Conservation (phyloP, 768 basidiomycete species). For the Ramaria rubella region DNA sequence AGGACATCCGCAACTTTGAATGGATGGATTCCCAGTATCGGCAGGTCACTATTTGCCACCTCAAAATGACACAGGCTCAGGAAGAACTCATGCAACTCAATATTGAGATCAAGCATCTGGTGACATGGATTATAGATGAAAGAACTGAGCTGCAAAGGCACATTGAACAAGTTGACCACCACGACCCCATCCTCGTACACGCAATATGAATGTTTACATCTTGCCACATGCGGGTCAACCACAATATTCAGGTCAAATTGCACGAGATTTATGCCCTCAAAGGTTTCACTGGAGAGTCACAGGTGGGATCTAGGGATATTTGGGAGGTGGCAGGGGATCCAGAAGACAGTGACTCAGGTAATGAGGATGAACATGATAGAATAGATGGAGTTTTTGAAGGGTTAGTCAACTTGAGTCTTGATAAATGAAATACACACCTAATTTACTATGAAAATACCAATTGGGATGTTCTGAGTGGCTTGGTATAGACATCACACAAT, state of each 20-base stretch:
- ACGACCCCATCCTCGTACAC: background rate
- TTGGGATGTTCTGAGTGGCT: too few species aligned
- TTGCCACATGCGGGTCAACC: background rate
- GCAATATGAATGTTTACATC: background rate
- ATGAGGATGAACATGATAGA: background rate
- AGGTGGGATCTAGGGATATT: background rate
- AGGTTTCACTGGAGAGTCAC: background rate
- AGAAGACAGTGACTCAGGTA: background rate
- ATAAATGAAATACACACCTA: too few species aligned
- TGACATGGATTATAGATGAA: slow-evolving; percentile 23
- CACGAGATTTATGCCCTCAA: background rate
- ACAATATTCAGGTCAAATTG: background rate
- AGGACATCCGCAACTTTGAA: slow-evolving; percentile 21
- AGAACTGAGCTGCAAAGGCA: background rate
- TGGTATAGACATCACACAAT: too few species aligned
- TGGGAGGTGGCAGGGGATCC: background rate
- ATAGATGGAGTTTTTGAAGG: background rate
- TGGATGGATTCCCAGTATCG: slow-evolving; percentile 36
- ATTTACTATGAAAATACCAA: too few species aligned
- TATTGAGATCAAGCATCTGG: slow-evolving; percentile 26
- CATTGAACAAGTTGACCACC: background rate
- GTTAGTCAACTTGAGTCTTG: too few species aligned
- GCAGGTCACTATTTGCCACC: slow-evolving; percentile 22
- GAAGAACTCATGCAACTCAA: slow-evolving; percentile 29
- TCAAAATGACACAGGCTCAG: slow-evolving; percentile 24